Percentiles rank a stretch among this genome's conserved stretches.
phyloP scores from a whole-genome alignment of 1,284 basidiomycete species.

The Pholiota adiposa region DNA sequence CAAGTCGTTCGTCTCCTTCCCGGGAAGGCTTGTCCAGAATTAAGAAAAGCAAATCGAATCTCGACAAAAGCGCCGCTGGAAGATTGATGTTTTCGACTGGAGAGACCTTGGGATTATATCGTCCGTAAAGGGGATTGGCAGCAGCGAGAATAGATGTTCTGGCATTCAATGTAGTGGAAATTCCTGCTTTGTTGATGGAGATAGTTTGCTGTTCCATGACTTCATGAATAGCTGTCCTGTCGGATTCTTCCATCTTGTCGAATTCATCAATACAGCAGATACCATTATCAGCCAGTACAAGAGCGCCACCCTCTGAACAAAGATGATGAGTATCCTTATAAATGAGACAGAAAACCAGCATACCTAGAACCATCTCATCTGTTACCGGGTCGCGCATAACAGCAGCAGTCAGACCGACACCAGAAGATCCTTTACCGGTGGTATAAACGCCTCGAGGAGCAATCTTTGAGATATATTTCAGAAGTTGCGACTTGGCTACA shows the following conservation, averaged over 20 bases:
- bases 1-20: slow-evolving; percentile 95
- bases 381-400: slow-evolving; percentile 99
- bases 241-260: slow-evolving; percentile 99
- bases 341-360: slow-evolving; percentile 32
- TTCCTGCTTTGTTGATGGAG: slow-evolving; percentile 98
- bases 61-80: slow-evolving; percentile 92
- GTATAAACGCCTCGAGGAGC: slow-evolving; percentile 98
- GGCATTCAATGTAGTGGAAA: slow-evolving; percentile 98
- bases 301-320: slow-evolving; percentile 90
- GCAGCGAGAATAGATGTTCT: slow-evolving; percentile 97
- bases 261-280: slow-evolving; percentile 99
- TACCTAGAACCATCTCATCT: slow-evolving; percentile 98
- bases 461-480: slow-evolving; percentile 99
- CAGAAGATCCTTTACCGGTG: slow-evolving; percentile 96
- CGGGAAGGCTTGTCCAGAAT: slow-evolving; percentile 95
- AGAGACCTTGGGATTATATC: slow-evolving; percentile 97
- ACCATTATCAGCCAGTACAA: slow-evolving; percentile 98
- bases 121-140: slow-evolving; percentile 96
- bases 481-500: slow-evolving; percentile 97
- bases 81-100: slow-evolving; percentile 99
- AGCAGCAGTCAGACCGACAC: slow-evolving; percentile 97
- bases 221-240: slow-evolving; percentile 98
- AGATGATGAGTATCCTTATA: slow-evolving; percentile 10
- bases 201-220: slow-evolving; percentile 99
- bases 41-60: slow-evolving; percentile 97